phyloP scores from a whole-genome alignment of 2,329 filamentous ascomycete species.

The Verticillium alfalfae region DNA sequence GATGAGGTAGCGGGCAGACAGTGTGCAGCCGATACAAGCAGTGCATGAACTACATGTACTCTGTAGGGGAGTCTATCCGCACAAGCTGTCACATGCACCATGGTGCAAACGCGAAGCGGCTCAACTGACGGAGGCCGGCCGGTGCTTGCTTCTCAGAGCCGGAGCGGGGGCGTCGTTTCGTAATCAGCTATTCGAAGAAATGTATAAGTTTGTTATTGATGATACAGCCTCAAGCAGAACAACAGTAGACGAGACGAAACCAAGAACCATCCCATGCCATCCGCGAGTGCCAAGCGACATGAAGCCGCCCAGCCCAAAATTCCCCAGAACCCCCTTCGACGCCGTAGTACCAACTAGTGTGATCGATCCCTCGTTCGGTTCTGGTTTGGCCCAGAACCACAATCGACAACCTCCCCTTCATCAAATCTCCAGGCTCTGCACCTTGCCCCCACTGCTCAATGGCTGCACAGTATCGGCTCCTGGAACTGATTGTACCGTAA shows the following conservation, averaged over 20 bases:
- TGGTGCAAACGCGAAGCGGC: background rate
- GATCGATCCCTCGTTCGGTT: slow-evolving; percentile 7
- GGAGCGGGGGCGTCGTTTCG: too few species aligned
- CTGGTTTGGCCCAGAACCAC: background rate
- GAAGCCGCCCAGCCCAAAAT: slow-evolving; percentile 3
- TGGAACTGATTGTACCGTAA: slow-evolving; percentile 46
- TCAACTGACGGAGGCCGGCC: too few species aligned
- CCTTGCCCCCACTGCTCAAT: slow-evolving; percentile 46
- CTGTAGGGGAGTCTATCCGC: too few species aligned
- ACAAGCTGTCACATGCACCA: background rate
- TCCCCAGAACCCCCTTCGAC: slow-evolving; percentile 1
- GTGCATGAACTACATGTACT: too few species aligned
- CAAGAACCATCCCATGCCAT: slow-evolving; percentile 2
- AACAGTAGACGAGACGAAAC: background rate
- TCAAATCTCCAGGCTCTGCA: slow-evolving; percentile 53
- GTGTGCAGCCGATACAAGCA: too few species aligned
- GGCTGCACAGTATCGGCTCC: slow-evolving; percentile 43
- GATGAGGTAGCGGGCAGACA: too few species aligned
- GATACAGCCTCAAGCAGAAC: background rate
- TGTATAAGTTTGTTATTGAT: background rate
- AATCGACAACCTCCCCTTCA: background rate
- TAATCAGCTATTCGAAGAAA: too few species aligned
- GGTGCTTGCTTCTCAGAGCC: too few species aligned
- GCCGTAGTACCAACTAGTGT: background rate
- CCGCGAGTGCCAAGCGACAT: slow-evolving; percentile 4